Evolutionary conservation across 345 rosid genomes (phyloP), one percentile per base, ranked within the genome.

Genomic region (Hirschfeldia incana): DNA sequence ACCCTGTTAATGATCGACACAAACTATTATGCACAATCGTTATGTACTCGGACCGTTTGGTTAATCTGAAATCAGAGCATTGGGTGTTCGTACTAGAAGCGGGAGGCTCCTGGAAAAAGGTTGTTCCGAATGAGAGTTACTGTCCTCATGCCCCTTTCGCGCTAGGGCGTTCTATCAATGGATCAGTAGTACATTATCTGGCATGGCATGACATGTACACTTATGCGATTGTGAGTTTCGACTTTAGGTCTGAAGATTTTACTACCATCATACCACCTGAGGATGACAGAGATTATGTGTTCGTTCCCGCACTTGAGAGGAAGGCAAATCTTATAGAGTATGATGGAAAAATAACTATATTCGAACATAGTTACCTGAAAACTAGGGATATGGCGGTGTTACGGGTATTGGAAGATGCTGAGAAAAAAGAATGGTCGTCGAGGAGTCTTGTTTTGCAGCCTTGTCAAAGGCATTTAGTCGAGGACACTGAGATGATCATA

Each of bases 101-200:
- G 17, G 65, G 74, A 55, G 74, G 65, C 34, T 70, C 65, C 0
- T 70, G 74, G 74, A 70, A 17, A 70, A 70, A 70, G 21, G 74
- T 70, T 17, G 51, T 70, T 55, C 4, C 4, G 1, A 2, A 0
- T 0, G 51, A 21, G 5, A 6, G 1, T 21, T 70, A 36, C 34
- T 65, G 2, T 33, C 32, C 32, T 57, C 74, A 70, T 21, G 1
- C 5, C 8, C 75, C 75, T 37, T 7, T 4, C 16, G 0, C 10
- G 21, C 10, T 2, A 53, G 64, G 32, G 6, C 2, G 0, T 2
- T 11, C 12, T 8, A 71, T 5, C 4, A 58, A 2, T 59, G 75
- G 66, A 58, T 71, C 75, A 3, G n/a, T 71, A 36, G 27, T 71
- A 58, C 36, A 27, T 8, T 72, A 72, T 37, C 5, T 59, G 57